Conservation (phyloP, 2,329 filamentous ascomycete genomes). For the Penicillium vulpinum region DNA sequence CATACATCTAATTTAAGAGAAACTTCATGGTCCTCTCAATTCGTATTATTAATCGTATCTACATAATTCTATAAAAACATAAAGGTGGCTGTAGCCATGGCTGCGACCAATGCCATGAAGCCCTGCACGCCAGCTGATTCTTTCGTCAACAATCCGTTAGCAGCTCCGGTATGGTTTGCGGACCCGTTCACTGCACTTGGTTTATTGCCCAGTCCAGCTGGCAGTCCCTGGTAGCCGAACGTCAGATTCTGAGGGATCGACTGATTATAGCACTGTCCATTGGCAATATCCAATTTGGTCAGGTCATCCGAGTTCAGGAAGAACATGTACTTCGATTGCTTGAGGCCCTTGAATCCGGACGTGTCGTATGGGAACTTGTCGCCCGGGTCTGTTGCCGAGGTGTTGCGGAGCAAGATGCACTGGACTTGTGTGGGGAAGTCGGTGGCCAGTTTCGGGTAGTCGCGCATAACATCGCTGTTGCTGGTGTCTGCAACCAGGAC, state of each 20-base stretch:
- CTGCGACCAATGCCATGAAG: constrained; percentile 4
- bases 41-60: neutral
- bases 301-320: constrained; percentile 72
- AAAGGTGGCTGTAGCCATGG: constrained; percentile 10
- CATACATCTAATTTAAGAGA: no score
- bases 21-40: neutral
- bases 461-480: constrained; percentile 73
- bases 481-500: constrained; percentile 74
- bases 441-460: constrained; percentile 59
- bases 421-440: constrained; percentile 71
- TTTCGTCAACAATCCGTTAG: constrained; percentile 2
- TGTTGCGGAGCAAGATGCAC: constrained; percentile 77
- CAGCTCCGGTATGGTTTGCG: constrained; percentile 19
- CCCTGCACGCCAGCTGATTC: constrained; percentile 2
- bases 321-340: constrained; percentile 74
- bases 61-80: constrained; percentile 11
- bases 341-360: constrained; percentile 65
- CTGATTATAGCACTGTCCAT: constrained; percentile 67
- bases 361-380: constrained; percentile 77
- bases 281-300: constrained; percentile 62
- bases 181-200: constrained; percentile 15
- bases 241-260: constrained; percentile 69
- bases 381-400: constrained; percentile 64
- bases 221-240: constrained; percentile 61
- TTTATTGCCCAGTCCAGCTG: constrained; percentile 10